Evolutionary conservation across 345 rosid species (phyloP), one percentile per base, ranked within the genome.

Genomic region (Rhizophora apiculata): DNA sequence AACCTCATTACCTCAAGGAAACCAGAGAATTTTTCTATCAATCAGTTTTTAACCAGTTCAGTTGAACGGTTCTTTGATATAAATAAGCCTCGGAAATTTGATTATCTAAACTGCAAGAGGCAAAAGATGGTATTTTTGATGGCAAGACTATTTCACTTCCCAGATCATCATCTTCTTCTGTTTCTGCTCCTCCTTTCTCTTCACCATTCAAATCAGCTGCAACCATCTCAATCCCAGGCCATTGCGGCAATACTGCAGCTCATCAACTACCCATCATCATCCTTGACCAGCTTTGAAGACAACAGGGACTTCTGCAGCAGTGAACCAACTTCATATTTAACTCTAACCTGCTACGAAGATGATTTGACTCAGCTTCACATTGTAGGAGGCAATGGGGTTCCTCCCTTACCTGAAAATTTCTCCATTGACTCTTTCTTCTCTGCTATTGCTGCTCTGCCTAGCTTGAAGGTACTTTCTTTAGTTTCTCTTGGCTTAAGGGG

Each of bases 341-440:
- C 86, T 19, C 32, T 88, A 1, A 76, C 63, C 3, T 88, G 93
- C 77, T 88, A 84, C 65, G 80, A 82, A 62, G 80, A 82, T n/a
- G 70, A 81, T 56, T 51, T 88, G 30, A 84, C 93, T 3, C 90
- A 88, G 81, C 82, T 88, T 69, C 90, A 84, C 70, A 75, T 88
- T 54, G 49, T 30, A 51, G 93, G 88, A 60, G 69, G 63, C 64
- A 32, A n/a, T 43, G 76, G 70, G 34, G 55, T 21, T 59, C 63
- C 75, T 67, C 77, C 80, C 6, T 67, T 84, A 64, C 79, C 83
- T 48, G 56, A 58, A 56, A 62, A 27, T 19, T 79, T 86, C 67
- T 75, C 87, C 36, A 58, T 77, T 49, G 76, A 64, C 8, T 70
- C 74, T 48, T 69, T 86, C 46, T 84, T 86, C 69, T 65, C 53